These are phyloP conservation scores for Trypanosoma mega DNA, from an alignment of 208 protist genomes.

Conservation along the genomic window DNA sequence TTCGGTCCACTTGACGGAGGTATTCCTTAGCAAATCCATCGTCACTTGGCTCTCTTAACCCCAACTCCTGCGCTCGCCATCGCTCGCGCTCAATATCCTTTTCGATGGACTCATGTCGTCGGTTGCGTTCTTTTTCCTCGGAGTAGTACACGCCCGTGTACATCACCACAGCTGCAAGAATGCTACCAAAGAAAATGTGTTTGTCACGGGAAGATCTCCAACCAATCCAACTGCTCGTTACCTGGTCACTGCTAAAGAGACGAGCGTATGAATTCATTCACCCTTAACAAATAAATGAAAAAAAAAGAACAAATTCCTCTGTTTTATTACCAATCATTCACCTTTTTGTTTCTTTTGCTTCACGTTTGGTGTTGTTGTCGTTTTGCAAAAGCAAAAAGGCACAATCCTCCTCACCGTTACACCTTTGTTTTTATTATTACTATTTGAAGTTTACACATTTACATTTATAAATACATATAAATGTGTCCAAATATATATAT, in stretches of 20 bases:
- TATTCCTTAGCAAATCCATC: slow-evolving; percentile 71
- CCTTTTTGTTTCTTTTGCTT: slow-evolving; percentile 12
- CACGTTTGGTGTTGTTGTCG: no score
- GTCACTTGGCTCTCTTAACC: slow-evolving; percentile 41
- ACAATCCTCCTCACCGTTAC: no score
- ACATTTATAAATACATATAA: no score
- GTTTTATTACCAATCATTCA: slow-evolving; percentile 16
- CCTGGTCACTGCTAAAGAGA: slow-evolving; percentile 43
- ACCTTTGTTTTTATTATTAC: no score
- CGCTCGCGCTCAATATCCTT: slow-evolving; percentile 81
- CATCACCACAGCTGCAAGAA: slow-evolving; percentile 30
- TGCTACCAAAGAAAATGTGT: slow-evolving; percentile 39
- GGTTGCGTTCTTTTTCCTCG: slow-evolving; percentile 52
- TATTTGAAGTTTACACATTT: no score
- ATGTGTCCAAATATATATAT: no score
- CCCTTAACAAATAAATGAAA: no score
- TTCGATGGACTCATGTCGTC: slow-evolving; percentile 65
- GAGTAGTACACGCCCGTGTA: slow-evolving; percentile 55
- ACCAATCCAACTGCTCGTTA: slow-evolving; percentile 36
- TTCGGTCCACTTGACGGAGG: slow-evolving; percentile 8
- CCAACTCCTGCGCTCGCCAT: slow-evolving; percentile 73
- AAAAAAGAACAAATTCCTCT: no score
- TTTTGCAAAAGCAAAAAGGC: no score
- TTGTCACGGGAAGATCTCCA: slow-evolving; percentile 49
- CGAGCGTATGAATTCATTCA: slow-evolving; percentile 66